A percentile compares a stretch with the other conserved stretches of the same genome.
Conservation (phyloP, 805 yeast genomes). For the Kluyveromyces aestuarii region DNA sequence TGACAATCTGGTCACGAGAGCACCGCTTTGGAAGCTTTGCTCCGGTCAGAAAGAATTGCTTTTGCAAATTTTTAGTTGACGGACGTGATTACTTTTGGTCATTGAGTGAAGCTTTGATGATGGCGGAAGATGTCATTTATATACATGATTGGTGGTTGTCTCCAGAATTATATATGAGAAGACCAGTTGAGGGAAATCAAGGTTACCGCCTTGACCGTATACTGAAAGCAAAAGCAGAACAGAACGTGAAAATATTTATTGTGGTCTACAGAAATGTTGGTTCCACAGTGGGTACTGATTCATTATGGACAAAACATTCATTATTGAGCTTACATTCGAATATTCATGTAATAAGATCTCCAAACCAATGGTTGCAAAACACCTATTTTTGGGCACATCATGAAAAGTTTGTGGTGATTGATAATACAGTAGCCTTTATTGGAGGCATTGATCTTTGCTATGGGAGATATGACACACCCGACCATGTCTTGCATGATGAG, state of each 20-base stretch:
- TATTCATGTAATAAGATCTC: constrained; percentile 85
- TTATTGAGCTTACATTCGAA: constrained; percentile 77
- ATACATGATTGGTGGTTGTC: constrained; percentile 99
- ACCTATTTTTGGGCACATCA: constrained; percentile 99
- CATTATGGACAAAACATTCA: constrained; percentile 90
- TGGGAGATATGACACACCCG: constrained; percentile 95
- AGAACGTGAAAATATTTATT: constrained; percentile 89
- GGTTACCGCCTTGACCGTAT: constrained; percentile 87
- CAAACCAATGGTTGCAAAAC: constrained; percentile 87
- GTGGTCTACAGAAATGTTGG: constrained; percentile 93
- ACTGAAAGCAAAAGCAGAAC: constrained; percentile 80
- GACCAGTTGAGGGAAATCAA: constrained; percentile 95
- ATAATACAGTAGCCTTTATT: constrained; percentile 77
- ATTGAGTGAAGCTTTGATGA: constrained; percentile 78
- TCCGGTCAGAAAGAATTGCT: constrained; percentile 75
- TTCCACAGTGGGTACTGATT: constrained; percentile 85
- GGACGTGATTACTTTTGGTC: constrained; percentile 97
- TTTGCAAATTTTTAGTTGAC: constrained; percentile 96
- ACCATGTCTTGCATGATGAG: constrained; percentile 84
- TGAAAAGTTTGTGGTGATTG: constrained; percentile 82
- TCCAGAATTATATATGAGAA: constrained; percentile 84
- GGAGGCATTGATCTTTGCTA: constrained; percentile 96
- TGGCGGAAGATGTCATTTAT: constrained; percentile 88
- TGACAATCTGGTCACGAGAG: constrained; percentile 60
- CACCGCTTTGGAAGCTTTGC: constrained; percentile 88